Evolutionary conservation across 495 filamentous ascomycete species (phyloP), one percentile per base, ranked within the genome.

Genomic region (Cercophora sp.): DNA sequence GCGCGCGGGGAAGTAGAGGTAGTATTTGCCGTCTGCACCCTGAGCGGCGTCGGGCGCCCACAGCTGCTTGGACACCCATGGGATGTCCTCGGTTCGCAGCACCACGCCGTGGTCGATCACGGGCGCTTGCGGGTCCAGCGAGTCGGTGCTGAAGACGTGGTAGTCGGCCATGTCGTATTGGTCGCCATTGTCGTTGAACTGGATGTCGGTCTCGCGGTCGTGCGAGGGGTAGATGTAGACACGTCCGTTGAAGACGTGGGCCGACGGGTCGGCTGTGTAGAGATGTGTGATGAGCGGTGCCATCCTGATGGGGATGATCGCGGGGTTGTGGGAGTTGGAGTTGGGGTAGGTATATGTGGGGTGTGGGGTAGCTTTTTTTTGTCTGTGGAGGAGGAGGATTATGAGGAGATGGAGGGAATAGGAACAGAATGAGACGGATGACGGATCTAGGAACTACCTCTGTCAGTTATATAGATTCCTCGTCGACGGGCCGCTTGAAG

Each of bases 141-240:
- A 61, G 1, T 65, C 52, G 48, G 77, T 71, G 43, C 72, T 79
- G 66, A 84, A 80, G 62, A 84, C 82, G 53, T 84, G 81, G 74
- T 85, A 85, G 68, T 85, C 82, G 54, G 72, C 77, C 86, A 89
- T 89, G 72, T 85, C 86, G 66, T 88, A 89, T 67, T 89, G 86
- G 71, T 88, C 85, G 67, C 86, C 86, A 75, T 86, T 86, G 75
- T 89, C 85, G 74, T 88, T 87, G 68, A 79, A 77, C 36, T 74
- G 39, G 61, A 83, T 82, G 63, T 80, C 74, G 26, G 77, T 81
- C 58, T 82, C 78, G 52, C 78, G 71, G 68, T 85, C 82, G 70
- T 85, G 82, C 5, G 80, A 84, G 25, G 81, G 81, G 71, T 84
- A 85, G 72, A 85, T 77, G 71, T 81, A 85, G 23, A 85, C 42